Evolutionary conservation across 2,329 filamentous ascomycete genomes (phyloP).

Genomic region (Aspergillus neotritici): DNA sequence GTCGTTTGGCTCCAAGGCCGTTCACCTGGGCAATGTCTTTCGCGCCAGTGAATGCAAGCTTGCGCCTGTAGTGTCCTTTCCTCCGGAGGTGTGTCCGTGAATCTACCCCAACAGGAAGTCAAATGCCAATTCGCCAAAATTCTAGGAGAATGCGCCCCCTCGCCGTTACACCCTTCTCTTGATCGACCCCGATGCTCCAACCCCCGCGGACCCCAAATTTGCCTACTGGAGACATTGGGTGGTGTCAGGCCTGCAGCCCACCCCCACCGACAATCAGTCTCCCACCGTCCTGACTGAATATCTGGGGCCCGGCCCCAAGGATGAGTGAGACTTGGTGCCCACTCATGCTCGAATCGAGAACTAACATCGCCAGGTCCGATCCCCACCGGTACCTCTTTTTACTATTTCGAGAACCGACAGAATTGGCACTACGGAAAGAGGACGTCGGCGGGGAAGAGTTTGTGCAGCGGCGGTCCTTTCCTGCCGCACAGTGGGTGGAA

Average conservation of each 20-base stretch:
- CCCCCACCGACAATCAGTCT: not conserved
- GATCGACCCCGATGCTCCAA: constrained; percentile 13
- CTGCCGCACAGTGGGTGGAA: constrained; percentile 9
- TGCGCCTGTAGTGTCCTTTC: constrained; percentile 6
- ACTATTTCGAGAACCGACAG: constrained; percentile 10
- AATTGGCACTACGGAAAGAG: constrained; percentile 3
- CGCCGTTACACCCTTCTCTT: constrained; percentile 11
- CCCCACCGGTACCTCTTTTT: constrained; percentile 14
- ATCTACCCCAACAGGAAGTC: not conserved
- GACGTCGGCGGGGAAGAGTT: constrained; percentile 16
- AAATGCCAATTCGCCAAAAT: no score
- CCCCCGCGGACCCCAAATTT: constrained; percentile 14
- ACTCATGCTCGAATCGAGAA: no score
- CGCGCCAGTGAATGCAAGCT: constrained; percentile 12
- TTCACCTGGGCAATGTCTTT: constrained; percentile 9
- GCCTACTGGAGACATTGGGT: constrained; percentile 18
- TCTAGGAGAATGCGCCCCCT: not conserved
- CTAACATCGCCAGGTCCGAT: constrained; percentile 1
- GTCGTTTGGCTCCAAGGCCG: constrained; percentile 4
- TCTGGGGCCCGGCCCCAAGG: constrained; percentile 15
- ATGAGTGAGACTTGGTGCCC: constrained; percentile 10
- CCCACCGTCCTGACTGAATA: constrained; percentile 10
- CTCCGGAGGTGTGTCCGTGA: constrained; percentile 3
- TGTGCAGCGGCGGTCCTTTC: constrained; percentile 10
- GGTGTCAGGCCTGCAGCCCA: constrained; percentile 6